These are phyloP conservation scores for Malassezia dermatis DNA, from an alignment of 1,284 basidiomycete species.

Conservation along the genomic window DNA sequence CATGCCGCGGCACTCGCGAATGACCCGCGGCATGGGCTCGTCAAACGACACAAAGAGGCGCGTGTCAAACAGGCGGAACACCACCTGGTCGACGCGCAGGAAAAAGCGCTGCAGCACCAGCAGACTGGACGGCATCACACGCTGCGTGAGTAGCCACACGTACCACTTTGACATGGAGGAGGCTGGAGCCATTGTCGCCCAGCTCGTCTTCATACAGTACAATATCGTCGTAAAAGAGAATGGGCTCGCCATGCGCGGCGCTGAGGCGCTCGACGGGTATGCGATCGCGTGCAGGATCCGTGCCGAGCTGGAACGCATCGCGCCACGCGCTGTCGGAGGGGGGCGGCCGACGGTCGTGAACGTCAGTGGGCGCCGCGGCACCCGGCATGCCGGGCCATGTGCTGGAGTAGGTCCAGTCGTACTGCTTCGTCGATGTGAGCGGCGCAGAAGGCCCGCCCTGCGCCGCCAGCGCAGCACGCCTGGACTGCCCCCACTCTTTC, in stretches of 20 bases:
- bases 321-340: background rate
- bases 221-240: constrained; percentile 46
- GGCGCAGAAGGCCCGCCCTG: background rate
- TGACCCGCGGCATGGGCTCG: constrained; percentile 50
- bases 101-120: constrained; percentile 84
- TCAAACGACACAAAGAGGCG: constrained; percentile 75
- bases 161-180: constrained; percentile 42
- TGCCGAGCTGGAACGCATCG: constrained; percentile 21
- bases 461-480: background rate
- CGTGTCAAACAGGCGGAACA: constrained; percentile 83
- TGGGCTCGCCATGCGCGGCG: constrained; percentile 37
- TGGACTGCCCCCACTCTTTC: constrained; percentile 79
- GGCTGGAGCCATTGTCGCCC: constrained; percentile 43
- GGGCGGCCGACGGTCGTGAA: background rate
- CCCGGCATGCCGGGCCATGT: constrained; percentile 62
- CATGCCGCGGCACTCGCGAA: constrained; percentile 77
- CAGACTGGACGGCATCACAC: constrained; percentile 93
- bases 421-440: constrained; percentile 49
- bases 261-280: constrained; percentile 42
- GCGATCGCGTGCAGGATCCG: constrained; percentile 32
- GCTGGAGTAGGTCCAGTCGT: constrained; percentile 97
- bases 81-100: constrained; percentile 86
- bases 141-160: constrained; percentile 52
- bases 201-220: constrained; percentile 46
- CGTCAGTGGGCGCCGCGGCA: background rate